These are phyloP conservation scores for Verticillium albo-atrum DNA, from an alignment of 2,329 filamentous ascomycete genomes.

Conservation along the genomic window DNA sequence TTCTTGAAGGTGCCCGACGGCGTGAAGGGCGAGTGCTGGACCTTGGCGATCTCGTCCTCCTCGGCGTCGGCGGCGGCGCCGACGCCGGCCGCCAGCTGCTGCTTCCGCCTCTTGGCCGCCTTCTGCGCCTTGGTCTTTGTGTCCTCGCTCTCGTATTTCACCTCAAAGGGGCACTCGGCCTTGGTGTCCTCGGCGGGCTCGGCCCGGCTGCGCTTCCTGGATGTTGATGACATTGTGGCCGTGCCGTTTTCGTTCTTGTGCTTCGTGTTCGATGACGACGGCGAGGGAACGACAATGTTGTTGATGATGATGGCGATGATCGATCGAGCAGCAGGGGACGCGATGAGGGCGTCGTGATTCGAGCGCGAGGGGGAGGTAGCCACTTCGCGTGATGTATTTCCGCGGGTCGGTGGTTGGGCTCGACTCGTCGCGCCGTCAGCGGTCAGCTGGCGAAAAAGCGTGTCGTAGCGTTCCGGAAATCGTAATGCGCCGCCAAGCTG, in stretches of 20 bases:
- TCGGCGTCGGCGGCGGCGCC: constrained; percentile 33
- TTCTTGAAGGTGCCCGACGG: constrained; percentile 51
- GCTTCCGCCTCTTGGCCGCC: constrained; percentile 38
- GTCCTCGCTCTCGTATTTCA: constrained; percentile 32
- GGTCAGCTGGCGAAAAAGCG: neutral
- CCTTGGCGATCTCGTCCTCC: constrained; percentile 37
- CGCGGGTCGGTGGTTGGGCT: too few species aligned
- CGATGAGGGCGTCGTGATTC: too few species aligned
- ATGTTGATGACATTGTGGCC: constrained; percentile 20
- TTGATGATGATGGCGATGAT: neutral
- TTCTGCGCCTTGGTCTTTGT: constrained; percentile 43
- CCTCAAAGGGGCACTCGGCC: constrained; percentile 52
- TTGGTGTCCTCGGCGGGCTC: constrained; percentile 43
- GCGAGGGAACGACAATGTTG: too few species aligned
- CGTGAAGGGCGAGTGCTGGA: constrained; percentile 50
- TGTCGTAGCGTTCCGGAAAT: neutral
- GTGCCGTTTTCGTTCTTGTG: neutral
- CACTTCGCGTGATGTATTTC: too few species aligned
- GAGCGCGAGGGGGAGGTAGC: too few species aligned
- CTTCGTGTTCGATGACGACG: neutral
- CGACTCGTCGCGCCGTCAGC: neutral
- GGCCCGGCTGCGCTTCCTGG: constrained; percentile 48
- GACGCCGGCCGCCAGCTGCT: constrained; percentile 6
- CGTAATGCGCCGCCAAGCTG: neutral
- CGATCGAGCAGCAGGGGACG: too few species aligned